Conservation (phyloP, 2,329 filamentous ascomycete species). For the Fusarium chaquense region DNA sequence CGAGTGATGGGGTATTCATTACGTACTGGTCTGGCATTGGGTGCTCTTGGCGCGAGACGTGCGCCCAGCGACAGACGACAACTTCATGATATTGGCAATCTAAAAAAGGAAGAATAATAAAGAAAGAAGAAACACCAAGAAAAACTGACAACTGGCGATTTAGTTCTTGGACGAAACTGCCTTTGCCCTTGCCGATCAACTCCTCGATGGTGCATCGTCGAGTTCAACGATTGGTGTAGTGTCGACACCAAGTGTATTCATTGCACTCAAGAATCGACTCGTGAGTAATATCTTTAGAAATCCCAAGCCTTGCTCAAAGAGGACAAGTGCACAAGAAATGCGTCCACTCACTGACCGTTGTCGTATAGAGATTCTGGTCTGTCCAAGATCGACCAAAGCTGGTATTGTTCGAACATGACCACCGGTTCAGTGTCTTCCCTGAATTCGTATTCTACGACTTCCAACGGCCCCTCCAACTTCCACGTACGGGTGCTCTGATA, state of each 20-base stretch:
- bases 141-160: slow-evolving; percentile 19
- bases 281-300: slow-evolving; percentile 43
- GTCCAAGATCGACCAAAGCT: slow-evolving; percentile 63
- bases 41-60: slow-evolving; percentile 19
- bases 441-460: slow-evolving; percentile 84
- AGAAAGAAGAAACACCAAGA: too few species aligned
- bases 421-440: slow-evolving; percentile 78
- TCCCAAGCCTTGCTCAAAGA: not conserved
- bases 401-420: slow-evolving; percentile 78
- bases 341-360: slow-evolving; percentile 29
- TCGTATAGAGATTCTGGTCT: slow-evolving; percentile 37
- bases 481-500: slow-evolving; percentile 55
- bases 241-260: slow-evolving; percentile 81
- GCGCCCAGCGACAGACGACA: slow-evolving; percentile 6
- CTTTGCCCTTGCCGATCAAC: slow-evolving; percentile 69
- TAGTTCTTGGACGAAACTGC: slow-evolving; percentile 82
- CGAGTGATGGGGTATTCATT: slow-evolving; percentile 34
- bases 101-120: not conserved
- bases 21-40: slow-evolving; percentile 38
- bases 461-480: slow-evolving; percentile 73
- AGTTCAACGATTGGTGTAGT: slow-evolving; percentile 75
- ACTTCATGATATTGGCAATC: slow-evolving; percentile 40
- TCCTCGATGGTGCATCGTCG: slow-evolving; percentile 70
- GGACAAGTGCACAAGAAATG: not conserved
- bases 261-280: slow-evolving; percentile 78